Conservation (phyloP, 148 eudicot species). For the Dianthus caryophyllus region DNA sequence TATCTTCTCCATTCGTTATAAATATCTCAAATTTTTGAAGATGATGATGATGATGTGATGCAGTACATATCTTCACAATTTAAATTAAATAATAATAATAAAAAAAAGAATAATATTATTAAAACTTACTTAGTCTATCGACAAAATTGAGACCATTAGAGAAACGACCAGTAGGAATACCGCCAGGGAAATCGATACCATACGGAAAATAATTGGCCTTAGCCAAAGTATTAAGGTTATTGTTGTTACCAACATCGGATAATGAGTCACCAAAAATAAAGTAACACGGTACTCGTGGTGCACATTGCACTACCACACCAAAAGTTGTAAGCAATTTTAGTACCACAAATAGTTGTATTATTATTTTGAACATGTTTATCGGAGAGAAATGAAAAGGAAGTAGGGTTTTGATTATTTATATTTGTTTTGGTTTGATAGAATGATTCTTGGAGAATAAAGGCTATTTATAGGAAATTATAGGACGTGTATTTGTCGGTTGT, state of each 20-base stretch:
- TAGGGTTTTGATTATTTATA: too few relatives aligned
- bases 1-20: too few relatives aligned
- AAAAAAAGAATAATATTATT: neutral
- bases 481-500: too few relatives aligned
- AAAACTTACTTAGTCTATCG: slow-evolving; percentile 40
- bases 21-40: too few relatives aligned
- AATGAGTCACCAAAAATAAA: slow-evolving; percentile 55
- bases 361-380: slow-evolving; percentile 1
- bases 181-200: slow-evolving; percentile 46
- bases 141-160: slow-evolving; percentile 45
- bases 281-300: slow-evolving; percentile 45
- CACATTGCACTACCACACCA: neutral
- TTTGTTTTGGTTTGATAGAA: too few relatives aligned
- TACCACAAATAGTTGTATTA: neutral
- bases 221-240: slow-evolving; percentile 31
- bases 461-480: too few relatives aligned
- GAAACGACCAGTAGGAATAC: slow-evolving; percentile 44
- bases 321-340: neutral
- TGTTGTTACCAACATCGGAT: slow-evolving; percentile 53
- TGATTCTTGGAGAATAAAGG: too few relatives aligned
- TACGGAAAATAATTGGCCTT: slow-evolving; percentile 51
- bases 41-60: too few relatives aligned
- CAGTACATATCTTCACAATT: too few relatives aligned
- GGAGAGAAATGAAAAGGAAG: neutral
- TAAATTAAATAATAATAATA: neutral